Evolutionary conservation across 2,329 filamentous ascomycete genomes (phyloP), one percentile per base, ranked within the genome.

Genomic region (Fusarium sororula): DNA sequence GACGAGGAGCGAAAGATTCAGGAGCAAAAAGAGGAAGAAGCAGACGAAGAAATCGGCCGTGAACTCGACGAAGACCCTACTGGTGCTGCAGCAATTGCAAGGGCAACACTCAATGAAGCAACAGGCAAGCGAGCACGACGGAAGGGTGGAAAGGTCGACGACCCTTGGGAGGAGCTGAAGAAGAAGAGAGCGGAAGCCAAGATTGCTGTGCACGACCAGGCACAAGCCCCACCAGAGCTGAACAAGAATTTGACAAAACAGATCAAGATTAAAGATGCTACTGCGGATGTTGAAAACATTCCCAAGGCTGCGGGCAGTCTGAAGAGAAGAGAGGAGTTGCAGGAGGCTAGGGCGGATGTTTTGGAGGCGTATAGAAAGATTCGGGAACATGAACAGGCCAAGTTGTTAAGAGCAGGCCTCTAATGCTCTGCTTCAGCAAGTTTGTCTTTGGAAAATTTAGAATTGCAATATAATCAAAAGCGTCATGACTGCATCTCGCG

Each of bases 121-220:
- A 75, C 74, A 15, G 77, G 74, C 32, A 75, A 83, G 77, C 84
- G 84, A 71, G 86, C 85, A 75, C 85, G 84, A 68, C 82, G 83
- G 59, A 83, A 82, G 54, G 80, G 83, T 80, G 53, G 86, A 47
- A 87, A 91, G 58, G 89, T 91, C 15, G 90, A 92, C 50, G 94
- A 96, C 81, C 93, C 94, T 2, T 97, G 94, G 94, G 90, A 89
- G 48, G 90, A 90, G 70, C 82, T 98, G 74, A 92, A 92, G 80
- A 87, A 87, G 80, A 90, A 90, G 83, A 86, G 91, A 64, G 90
- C 89, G 32, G 88, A 90, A 75, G 83, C 81, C 30, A 87, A 85
- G 74, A 80, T 85, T 45, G 85, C 85, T 6, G 79, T 90, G 22
- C 84, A 90, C 69, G 88, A 90, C 70, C 85, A 95, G 35, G 94